phyloP scores from a whole-genome alignment of 2,329 filamentous ascomycete species.

The Salinomyces thailandicus region DNA sequence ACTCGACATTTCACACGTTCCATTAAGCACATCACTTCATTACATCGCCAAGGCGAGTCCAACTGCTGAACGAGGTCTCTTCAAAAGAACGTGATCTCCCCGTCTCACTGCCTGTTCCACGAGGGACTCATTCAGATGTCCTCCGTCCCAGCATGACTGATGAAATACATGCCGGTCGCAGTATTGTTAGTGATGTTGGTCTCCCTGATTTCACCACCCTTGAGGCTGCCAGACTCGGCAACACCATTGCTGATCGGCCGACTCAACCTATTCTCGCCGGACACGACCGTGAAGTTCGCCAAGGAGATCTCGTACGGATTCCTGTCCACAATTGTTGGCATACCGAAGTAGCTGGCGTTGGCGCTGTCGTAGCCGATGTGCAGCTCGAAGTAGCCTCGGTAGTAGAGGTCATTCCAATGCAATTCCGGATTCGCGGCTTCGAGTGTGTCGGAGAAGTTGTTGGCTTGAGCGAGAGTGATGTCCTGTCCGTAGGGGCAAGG shows the following conservation, averaged over 20 bases:
- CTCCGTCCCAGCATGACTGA: conserved; percentile 13
- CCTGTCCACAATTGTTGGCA: conserved; percentile 48
- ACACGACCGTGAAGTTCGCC: conserved; percentile 59
- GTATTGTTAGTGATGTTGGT: conserved; percentile 29
- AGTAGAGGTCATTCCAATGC: conserved; percentile 64
- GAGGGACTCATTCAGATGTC: too few species aligned
- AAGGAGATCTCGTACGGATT: conserved; percentile 56
- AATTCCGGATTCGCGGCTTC: conserved; percentile 50
- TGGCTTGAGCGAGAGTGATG: conserved; percentile 44
- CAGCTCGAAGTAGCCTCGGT: conserved; percentile 62
- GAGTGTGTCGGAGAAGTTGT: conserved; percentile 37
- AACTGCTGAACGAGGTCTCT: too few species aligned
- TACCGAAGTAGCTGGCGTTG: conserved; percentile 54
- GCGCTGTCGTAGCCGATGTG: conserved; percentile 47
- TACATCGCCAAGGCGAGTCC: too few species aligned
- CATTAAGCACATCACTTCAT: too few species aligned
- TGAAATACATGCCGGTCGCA: conserved; percentile 21
- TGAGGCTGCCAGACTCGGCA: conserved; percentile 48
- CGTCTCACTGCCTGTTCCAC: too few species aligned
- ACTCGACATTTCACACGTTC: too few species aligned
- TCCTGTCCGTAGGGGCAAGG: conserved; percentile 49
- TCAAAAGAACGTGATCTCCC: too few species aligned
- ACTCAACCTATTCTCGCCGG: conserved; percentile 49
- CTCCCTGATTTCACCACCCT: conserved; percentile 33
- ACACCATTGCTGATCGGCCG: conserved; percentile 40